These are phyloP conservation scores for Globisporangium nagaii DNA, from an alignment of 352 stramenopile genomes.

Conservation along the genomic window DNA sequence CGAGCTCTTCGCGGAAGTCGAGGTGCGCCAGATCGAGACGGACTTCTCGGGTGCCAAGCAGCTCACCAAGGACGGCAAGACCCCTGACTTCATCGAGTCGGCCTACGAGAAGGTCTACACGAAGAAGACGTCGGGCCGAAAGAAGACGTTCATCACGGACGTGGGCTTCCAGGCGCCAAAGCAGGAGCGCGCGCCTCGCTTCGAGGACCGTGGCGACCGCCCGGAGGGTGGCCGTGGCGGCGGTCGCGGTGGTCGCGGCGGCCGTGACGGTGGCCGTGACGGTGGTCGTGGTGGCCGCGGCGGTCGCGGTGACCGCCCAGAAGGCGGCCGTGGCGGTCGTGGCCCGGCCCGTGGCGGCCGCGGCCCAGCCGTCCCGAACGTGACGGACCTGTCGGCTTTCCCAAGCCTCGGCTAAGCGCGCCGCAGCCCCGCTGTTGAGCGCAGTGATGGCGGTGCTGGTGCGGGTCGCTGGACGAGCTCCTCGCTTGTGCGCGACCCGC, in stretches of 20 bases:
- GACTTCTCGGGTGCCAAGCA: conserved; percentile 80
- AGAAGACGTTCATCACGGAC: conserved; percentile 90
- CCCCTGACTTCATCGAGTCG: conserved; percentile 82
- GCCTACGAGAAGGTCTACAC: conserved; percentile 93
- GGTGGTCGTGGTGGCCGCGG: conserved; percentile 24
- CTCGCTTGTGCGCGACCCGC: conserved; percentile 10
- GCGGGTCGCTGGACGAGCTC: no score
- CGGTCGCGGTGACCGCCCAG: conserved; percentile 25
- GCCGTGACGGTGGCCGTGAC: conserved; percentile 36
- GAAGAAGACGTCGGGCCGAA: conserved; percentile 92
- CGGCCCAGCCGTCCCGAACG: conserved; percentile 42
- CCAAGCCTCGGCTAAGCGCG: conserved; percentile 70
- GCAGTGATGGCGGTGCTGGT: conserved; percentile 48
- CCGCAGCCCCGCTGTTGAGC: conserved; percentile 19
- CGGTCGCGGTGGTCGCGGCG: conserved; percentile 38
- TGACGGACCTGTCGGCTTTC: conserved; percentile 83
- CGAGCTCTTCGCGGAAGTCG: conserved; percentile 77
- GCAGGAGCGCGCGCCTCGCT: conserved; percentile 46
- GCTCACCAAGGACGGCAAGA: conserved; percentile 86
- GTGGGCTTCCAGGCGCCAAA: conserved; percentile 77
- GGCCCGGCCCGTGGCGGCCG: conserved; percentile 24
- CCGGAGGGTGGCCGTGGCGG: conserved; percentile 45
- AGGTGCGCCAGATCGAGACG: conserved; percentile 84
- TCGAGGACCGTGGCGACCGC: conserved; percentile 50
- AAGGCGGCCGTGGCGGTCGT: conserved; percentile 49